These are phyloP conservation scores for Falciphora oryzae DNA, from an alignment of 2,329 filamentous ascomycete species.

Conservation along the genomic window DNA sequence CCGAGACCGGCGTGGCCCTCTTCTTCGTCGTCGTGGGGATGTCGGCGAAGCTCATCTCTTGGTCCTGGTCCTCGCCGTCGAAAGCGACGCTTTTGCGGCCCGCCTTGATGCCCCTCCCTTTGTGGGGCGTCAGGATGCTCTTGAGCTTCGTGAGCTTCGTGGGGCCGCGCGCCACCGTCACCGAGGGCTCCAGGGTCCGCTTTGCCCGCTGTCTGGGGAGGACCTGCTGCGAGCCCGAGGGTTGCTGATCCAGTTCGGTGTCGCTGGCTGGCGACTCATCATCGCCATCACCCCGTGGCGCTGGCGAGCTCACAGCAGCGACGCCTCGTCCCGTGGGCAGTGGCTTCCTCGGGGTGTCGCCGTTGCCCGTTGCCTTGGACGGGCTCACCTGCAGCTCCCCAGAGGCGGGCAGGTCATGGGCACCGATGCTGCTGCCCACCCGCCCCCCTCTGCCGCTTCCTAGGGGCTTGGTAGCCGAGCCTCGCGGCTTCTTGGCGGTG, in stretches of 20 bases:
- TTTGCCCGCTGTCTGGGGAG: not conserved
- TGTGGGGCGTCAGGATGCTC: slow-evolving; percentile 51
- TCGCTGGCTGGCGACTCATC: no score
- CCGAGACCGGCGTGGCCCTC: slow-evolving; percentile 4
- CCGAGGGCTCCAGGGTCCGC: slow-evolving; percentile 6
- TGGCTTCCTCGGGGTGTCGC: slow-evolving; percentile 10
- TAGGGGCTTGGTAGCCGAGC: not conserved
- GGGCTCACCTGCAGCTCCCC: slow-evolving; percentile 13
- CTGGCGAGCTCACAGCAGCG: not conserved
- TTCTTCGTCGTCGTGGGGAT: slow-evolving; percentile 32
- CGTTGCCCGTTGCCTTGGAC: slow-evolving; percentile 2
- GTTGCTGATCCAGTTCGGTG: not conserved
- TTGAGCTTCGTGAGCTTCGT: slow-evolving; percentile 32
- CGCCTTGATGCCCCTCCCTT: slow-evolving; percentile 24
- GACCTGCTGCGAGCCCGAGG: slow-evolving; percentile 1
- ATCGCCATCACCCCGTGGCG: no score
- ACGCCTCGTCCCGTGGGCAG: not conserved
- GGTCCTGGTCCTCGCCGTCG: slow-evolving; percentile 19
- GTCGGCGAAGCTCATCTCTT: slow-evolving; percentile 48
- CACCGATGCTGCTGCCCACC: slow-evolving; percentile 7
- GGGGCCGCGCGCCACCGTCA: slow-evolving; percentile 11
- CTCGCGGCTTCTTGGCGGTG: not conserved
- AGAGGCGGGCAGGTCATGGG: slow-evolving; percentile 18
- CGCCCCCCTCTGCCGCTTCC: not conserved
- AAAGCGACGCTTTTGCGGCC: slow-evolving; percentile 53